Evolutionary conservation across 192 early-diverging fungal species (phyloP), one percentile per base, ranked within the genome.

Genomic region (Spizellomyces sp.): DNA sequence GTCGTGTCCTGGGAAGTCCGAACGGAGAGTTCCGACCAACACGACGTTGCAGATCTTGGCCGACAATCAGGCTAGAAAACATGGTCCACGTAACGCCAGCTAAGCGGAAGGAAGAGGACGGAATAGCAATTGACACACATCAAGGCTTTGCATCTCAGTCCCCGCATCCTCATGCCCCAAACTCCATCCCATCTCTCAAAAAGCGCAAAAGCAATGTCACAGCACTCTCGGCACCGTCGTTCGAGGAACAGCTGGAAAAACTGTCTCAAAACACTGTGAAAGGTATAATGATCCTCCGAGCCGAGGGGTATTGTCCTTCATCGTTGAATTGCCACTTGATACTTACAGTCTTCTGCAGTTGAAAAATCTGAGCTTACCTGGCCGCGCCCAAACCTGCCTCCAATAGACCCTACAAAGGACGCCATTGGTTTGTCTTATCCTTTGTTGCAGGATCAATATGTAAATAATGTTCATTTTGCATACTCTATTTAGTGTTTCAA

Each of bases 401-500:
- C 47, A 9, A 9, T 66, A 17, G 46, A 76, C 10, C 69, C 75
- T 1, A 36, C n/a, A 48, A n/a, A 8, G 27, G 62, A 66, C 12
- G 22, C 67, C 14, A 76, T 76, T 22, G 68, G 75, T 76, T 41
- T n/a, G 69, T n/a, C 14, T 58, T 60, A 36, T 67, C 55, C 8
- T 15, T 5, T 66, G 7, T 9, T 19, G 19, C 19, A 62, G 17
- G 6, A 62, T 22, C 0, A 36, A 36, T 36, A 36, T 36, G 27
- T 0, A 36, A 36, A 36, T 36, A 36, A 2, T 36, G 27, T 36
- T 36, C 27, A 36, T 43, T 62, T 62, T 62, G n/a, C 6, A 7
- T 36, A 17, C n/a, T 15, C 21, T 4, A 62, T 19, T n/a, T 36
- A 86, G 91, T 95, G 0, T 99, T 99, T 67, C 96, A 98, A 77